phyloP scores from a whole-genome alignment of 768 basidiomycete species.

The Melanogaster broomeanus region DNA sequence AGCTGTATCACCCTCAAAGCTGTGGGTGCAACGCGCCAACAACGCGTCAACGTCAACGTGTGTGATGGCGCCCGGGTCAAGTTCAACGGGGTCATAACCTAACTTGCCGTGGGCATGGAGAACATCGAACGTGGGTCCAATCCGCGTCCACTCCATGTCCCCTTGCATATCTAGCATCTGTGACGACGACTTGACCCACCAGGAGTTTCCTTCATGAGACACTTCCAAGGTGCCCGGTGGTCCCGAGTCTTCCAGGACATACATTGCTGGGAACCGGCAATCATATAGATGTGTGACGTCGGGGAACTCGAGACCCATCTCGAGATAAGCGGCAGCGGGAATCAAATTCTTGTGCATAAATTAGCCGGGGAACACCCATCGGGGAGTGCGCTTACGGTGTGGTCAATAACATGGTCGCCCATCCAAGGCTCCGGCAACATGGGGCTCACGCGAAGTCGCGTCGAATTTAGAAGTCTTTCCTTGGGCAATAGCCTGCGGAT shows the following conservation, averaged over 20 bases:
- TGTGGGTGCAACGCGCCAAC: neutral
- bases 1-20: no score
- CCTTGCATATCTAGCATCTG: neutral
- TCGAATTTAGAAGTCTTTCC: conserved; percentile 24
- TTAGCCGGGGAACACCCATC: conserved; percentile 36
- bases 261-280: neutral
- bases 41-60: neutral
- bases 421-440: conserved; percentile 15
- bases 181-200: neutral
- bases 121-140: neutral
- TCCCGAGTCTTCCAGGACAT: neutral
- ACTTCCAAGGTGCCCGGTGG: neutral
- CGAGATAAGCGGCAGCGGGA: conserved; percentile 42
- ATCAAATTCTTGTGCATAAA: conserved; percentile 42
- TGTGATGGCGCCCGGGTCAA: neutral
- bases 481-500: conserved; percentile 24
- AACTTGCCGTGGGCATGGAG: neutral
- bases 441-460: conserved; percentile 9
- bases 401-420: conserved; percentile 30
- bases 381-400: conserved; percentile 28
- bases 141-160: neutral
- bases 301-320: conserved; percentile 30
- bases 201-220: neutral
- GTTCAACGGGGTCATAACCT: neutral
- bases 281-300: neutral